Base-by-base conservation (phyloP, 1,139 yeast species). In the Debaryomycetaceae sp. region DNA sequence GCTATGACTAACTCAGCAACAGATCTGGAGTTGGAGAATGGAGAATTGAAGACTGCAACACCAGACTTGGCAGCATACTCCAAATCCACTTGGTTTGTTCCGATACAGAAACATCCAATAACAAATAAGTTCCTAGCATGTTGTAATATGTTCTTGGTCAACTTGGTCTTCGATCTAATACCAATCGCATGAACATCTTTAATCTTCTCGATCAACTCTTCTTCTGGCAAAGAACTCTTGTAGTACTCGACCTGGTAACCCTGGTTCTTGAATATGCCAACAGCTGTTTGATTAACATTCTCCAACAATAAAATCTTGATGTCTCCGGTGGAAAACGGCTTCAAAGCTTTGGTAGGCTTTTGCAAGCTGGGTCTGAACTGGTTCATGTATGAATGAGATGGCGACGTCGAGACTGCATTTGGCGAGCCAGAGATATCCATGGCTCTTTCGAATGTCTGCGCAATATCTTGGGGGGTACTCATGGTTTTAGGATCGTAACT, bases 51-150 rank as follows among this genome's bases (percentile, higher is more conserved):
- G 31, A 93, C 99, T 42, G 98, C 91, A 66, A 91, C 80, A 73
- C 99, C 99, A 42, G 81, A 78, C 61, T 85, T 81, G 52, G 98
- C 97, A 48, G 99, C 99, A 58, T 67, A 87, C 54, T 87, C 88
- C 55, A 93, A 78, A 65, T 93, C 95, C 47, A 93, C 99, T 74
- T 93, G 99, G 73, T 93, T 93, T 47, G 99, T 95, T 61, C 99
- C 99, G 59, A 93, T 93, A 77, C 99, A 93, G 86, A 93, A 93
- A 75, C 99, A 93, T 47, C 99, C 99, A 68, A 95, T 76, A 38
- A 82, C 91, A 33, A 88, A 89, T 68, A 93, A 78, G 72, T 93
- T 88, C 65, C 84, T 85, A 45, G 99, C 99, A 56, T 87, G 88
- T 53, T 81, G 77, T 58, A 93, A 76, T 35, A 93, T 81, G 49